Evolutionary conservation across 23 red algal genomes (phyloP).

Genomic region (Agarophyton chilense): DNA sequence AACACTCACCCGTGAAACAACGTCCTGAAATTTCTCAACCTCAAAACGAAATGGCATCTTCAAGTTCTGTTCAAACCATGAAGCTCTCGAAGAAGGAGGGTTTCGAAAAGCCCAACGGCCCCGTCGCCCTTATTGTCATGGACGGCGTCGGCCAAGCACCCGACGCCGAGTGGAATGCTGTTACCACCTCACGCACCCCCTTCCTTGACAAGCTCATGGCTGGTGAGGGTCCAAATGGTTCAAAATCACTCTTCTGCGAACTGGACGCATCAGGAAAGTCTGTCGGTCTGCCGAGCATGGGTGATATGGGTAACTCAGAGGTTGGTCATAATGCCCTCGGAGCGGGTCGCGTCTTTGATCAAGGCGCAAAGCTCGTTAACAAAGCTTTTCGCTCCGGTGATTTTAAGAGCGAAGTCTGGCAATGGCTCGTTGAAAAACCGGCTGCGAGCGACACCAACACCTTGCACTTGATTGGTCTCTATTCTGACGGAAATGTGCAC

Average conservation of each 20-base stretch:
- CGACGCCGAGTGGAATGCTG: slow-evolving; percentile 74
- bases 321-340: slow-evolving; percentile 93
- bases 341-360: slow-evolving; percentile 84
- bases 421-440: slow-evolving; percentile 73
- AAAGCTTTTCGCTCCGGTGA: slow-evolving; percentile 66
- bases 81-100: slow-evolving; percentile 51
- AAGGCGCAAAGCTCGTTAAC: slow-evolving; percentile 88
- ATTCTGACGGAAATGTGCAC: slow-evolving; percentile 92
- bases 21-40: background rate
- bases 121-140: slow-evolving; percentile 83
- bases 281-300: slow-evolving; percentile 83
- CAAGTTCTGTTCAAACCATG: slow-evolving; percentile 48
- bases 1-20: too few species aligned
- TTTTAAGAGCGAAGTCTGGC: slow-evolving; percentile 83
- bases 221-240: slow-evolving; percentile 72
- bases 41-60: slow-evolving; percentile 22
- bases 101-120: slow-evolving; percentile 78
- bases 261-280: slow-evolving; percentile 87
- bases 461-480: slow-evolving; percentile 89
- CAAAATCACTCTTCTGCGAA: slow-evolving; percentile 49
- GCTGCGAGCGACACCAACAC: slow-evolving; percentile 30
- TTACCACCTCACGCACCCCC: slow-evolving; percentile 67
- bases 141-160: slow-evolving; percentile 83
- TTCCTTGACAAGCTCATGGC: slow-evolving; percentile 83
- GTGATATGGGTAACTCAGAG: slow-evolving; percentile 94